A percentile compares a stretch with the other conserved stretches of the same genome.
These are phyloP conservation scores for Conringia planisiliqua DNA, from an alignment of 345 rosid species.

Conservation along the genomic window DNA sequence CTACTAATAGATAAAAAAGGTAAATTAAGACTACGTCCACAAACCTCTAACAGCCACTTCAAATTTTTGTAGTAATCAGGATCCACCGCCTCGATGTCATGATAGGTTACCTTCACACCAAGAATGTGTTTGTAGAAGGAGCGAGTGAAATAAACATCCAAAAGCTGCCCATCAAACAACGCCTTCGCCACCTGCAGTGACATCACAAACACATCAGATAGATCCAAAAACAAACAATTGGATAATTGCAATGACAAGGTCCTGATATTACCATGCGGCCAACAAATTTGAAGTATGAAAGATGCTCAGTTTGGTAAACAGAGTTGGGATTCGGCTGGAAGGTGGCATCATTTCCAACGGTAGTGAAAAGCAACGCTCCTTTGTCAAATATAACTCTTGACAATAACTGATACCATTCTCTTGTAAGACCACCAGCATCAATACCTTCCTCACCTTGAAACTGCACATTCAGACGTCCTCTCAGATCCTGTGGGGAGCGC, in stretches of 20 bases:
- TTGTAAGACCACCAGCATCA: constrained; percentile 97
- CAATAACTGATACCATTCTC: constrained; percentile 97
- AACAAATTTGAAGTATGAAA: constrained; percentile 92
- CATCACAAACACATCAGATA: constrained; percentile 22
- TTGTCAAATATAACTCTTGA: constrained; percentile 95
- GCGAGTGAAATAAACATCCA: constrained; percentile 94
- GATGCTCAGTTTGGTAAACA: constrained; percentile 93
- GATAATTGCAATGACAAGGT: constrained; percentile 6
- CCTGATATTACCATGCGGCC: constrained; percentile 81
- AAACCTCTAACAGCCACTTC: constrained; percentile 97
- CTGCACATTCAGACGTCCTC: constrained; percentile 88
- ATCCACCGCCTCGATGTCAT: constrained; percentile 98
- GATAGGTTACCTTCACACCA: constrained; percentile 94
- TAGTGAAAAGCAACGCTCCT: constrained; percentile 91
- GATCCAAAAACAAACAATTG: constrained; percentile 4
- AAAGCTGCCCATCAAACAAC: constrained; percentile 90
- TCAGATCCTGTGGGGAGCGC: constrained; percentile 86
- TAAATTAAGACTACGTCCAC: constrained; percentile 25
- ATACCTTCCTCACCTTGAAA: constrained; percentile 99
- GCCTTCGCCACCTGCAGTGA: constrained; percentile 86
- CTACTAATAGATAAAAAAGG: not conserved
- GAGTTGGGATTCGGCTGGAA: constrained; percentile 99
- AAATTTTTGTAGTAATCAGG: constrained; percentile 95
- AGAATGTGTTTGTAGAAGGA: constrained; percentile 96
- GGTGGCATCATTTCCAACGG: constrained; percentile 89